Evolutionary conservation across 192 early-diverging fungal genomes (phyloP), one percentile per base, ranked within the genome.

Genomic region (Coemansia sp.): DNA sequence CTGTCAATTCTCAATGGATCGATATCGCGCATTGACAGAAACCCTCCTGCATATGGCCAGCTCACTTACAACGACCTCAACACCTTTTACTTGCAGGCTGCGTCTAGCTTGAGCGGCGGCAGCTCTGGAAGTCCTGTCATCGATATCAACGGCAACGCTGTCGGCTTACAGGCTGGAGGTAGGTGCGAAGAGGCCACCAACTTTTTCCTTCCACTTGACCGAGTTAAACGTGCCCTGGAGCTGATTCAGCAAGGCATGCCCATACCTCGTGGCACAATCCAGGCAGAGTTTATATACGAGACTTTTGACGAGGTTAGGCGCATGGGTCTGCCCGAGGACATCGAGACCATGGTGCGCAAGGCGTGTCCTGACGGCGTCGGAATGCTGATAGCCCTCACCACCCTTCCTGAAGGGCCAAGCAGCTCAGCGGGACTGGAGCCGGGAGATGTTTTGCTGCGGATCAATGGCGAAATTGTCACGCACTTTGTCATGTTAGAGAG

Each of bases 61-160:
- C 80, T 86, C 18, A 87, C 87, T 51, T 91, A 89, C 79, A 89
- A 88, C 56, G 92, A 93, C 55, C 86, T 91, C 67, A 93, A 92
- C 69, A 92, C 91, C 2, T 93, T 93, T 72, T 93, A 92, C 72
- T 72, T 91, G 14, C 89, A 91, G 74, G 88, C 91, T 0, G 87
- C 90, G 0, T 87, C 92, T 12, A 84, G 85, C 7, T 88, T 88
- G 11, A 91, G 87, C 63, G 91, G 90, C 54, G 92, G 92, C 5
- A 89, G 88, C 36, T 90, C 88, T 5, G 92, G 92, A 33, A 88
- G 86, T 63, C 91, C 92, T 5, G 90, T 93, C 14, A 78, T 93
- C 38, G 88, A 92, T 56, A 88, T 92, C 36, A 81, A 89, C 14
- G 92, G 92, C 2, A 69, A 87, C 63, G 92, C 92, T 6, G 87